These are phyloP conservation scores for Rhododendron kiyosumense DNA, from an alignment of 148 eudicot species.

Conservation along the genomic window DNA sequence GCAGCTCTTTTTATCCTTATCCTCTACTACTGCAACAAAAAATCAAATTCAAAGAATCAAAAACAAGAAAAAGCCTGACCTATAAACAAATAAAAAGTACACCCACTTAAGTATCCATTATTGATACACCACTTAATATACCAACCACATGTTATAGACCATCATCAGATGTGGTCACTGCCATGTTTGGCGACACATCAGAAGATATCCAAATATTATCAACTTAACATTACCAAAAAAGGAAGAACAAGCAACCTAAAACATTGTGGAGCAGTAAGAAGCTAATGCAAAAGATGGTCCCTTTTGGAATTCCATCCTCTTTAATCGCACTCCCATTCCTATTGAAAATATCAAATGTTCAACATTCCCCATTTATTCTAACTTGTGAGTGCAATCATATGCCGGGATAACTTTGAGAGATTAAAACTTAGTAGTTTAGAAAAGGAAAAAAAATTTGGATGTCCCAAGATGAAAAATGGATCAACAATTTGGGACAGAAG, in stretches of 20 bases:
- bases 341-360: not conserved
- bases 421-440: not conserved
- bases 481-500: not conserved
- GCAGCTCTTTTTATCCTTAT: slow-evolving; percentile 6
- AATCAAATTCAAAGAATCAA: not conserved
- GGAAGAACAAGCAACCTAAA: not conserved
- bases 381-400: not conserved
- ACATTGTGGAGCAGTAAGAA: not conserved
- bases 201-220: not conserved
- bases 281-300: not conserved
- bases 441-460: not conserved
- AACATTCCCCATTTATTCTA: not conserved
- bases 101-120: not conserved
- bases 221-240: not conserved
- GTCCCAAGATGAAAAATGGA: not conserved
- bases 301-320: not conserved
- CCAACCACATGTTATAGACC: not conserved
- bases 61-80: not conserved
- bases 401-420: not conserved
- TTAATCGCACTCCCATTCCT: not conserved
- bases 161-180: not conserved
- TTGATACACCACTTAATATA: not conserved
- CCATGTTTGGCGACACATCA: not conserved
- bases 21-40: slow-evolving; percentile 34
- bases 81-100: not conserved